phyloP scores from a whole-genome alignment of 768 basidiomycete species.

The Boletus reticuloceps region DNA sequence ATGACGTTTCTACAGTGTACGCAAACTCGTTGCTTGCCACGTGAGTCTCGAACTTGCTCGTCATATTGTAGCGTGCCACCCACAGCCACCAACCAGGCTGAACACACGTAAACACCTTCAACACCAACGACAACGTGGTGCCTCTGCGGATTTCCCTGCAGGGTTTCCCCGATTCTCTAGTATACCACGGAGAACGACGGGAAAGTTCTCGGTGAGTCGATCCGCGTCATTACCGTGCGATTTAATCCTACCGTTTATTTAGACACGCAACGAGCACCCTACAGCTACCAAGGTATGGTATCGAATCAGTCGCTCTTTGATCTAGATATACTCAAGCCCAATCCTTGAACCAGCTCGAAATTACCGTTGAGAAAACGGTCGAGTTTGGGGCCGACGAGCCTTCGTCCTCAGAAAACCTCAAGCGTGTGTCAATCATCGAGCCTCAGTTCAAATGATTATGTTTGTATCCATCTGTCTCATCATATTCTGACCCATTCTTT shows the following conservation, averaged over 20 bases:
- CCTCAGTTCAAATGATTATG: constrained; percentile 2
- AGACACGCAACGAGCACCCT: constrained; percentile 10
- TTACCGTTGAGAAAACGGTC: constrained; percentile 29
- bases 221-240: background rate
- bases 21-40: constrained; percentile 52
- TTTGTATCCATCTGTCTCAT: background rate
- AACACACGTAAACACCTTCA: constrained; percentile 37
- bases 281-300: constrained; percentile 19
- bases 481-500: background rate
- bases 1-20: constrained; percentile 35
- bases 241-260: background rate
- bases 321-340: background rate
- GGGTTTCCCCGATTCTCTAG: constrained; percentile 25
- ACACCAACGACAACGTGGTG: constrained; percentile 26
- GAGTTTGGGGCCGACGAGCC: constrained; percentile 21
- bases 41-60: constrained; percentile 6
- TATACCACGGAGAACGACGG: constrained; percentile 12
- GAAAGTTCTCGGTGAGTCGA: constrained; percentile 11
- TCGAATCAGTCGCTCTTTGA: background rate
- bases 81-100: constrained; percentile 27
- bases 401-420: background rate
- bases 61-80: background rate
- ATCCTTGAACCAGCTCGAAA: constrained; percentile 21
- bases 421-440: constrained; percentile 8
- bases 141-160: constrained; percentile 28